Conservation (phyloP, 768 basidiomycete genomes). For the Strobilomyces confusus region DNA sequence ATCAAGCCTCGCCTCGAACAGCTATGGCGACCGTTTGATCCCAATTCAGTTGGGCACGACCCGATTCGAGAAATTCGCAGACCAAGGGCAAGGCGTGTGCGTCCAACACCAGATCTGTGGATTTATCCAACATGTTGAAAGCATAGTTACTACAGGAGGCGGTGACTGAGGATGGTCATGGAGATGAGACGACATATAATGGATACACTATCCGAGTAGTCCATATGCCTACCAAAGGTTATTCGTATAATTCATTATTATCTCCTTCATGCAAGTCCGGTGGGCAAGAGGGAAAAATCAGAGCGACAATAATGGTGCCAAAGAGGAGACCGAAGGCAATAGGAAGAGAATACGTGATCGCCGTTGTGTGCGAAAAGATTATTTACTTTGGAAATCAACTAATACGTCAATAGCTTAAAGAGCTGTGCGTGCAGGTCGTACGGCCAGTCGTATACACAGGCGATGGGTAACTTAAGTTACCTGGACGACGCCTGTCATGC, state of each 20-base stretch:
- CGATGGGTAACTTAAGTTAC: neutral
- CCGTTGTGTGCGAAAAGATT: neutral
- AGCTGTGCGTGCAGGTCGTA: conserved; percentile 2
- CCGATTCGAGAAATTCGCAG: too few relatives aligned
- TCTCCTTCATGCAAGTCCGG: neutral
- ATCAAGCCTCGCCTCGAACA: too few relatives aligned
- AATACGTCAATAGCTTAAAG: neutral
- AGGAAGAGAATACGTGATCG: neutral
- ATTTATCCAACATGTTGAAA: neutral
- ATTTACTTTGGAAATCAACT: neutral
- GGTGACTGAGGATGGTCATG: neutral
- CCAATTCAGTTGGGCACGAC: too few relatives aligned
- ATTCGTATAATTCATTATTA: neutral
- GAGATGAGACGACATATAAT: neutral
- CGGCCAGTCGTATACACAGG: neutral
- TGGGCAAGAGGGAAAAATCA: neutral
- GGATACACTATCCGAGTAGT: neutral
- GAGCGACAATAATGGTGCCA: neutral
- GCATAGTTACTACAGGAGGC: neutral
- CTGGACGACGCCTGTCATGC: neutral
- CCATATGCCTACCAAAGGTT: neutral
- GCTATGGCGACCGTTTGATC: neutral
- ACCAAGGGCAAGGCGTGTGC: too few relatives aligned
- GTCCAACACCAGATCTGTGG: neutral
- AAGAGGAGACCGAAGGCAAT: neutral